Percentiles rank a stretch among this genome's conserved stretches.
phyloP scores from a whole-genome alignment of 768 basidiomycete species.

The Ramaria rubella region DNA sequence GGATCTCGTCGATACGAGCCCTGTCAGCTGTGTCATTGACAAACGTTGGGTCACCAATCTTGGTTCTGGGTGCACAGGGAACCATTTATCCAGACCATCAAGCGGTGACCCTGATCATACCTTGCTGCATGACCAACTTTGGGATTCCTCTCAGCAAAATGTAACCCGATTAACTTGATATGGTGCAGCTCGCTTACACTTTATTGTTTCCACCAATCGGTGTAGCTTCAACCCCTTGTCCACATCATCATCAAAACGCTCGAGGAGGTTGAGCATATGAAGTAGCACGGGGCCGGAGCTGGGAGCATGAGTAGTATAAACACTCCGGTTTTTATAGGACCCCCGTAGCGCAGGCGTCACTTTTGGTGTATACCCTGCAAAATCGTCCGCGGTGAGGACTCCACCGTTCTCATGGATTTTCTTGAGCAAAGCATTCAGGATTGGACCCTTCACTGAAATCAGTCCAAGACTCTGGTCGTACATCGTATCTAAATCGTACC shows the following conservation, averaged over 20 bases:
- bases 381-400: conserved; percentile 68
- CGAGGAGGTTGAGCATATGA: conserved; percentile 87
- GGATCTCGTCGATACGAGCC: conserved; percentile 52
- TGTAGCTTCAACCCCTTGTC: conserved; percentile 65
- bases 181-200: conserved; percentile 46
- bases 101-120: conserved; percentile 22
- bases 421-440: conserved; percentile 71
- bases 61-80: conserved; percentile 46
- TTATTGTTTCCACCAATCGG: conserved; percentile 76
- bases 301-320: conserved; percentile 84
- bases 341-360: conserved; percentile 71
- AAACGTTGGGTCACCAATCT: conserved; percentile 73
- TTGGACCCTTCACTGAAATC: conserved; percentile 48
- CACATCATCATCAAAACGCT: conserved; percentile 51
- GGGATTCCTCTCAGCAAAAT: neutral
- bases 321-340: conserved; percentile 65
- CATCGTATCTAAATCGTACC: conserved; percentile 30
- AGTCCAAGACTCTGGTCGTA: conserved; percentile 7
- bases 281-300: conserved; percentile 84
- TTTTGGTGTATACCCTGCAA: conserved; percentile 61
- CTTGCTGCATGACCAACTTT: conserved; percentile 61
- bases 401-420: conserved; percentile 73
- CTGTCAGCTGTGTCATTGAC: conserved; percentile 45
- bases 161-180: neutral
- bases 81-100: neutral